These are phyloP conservation scores for Simplicillium sp. DNA, from an alignment of 2,329 filamentous ascomycete genomes.

Conservation along the genomic window DNA sequence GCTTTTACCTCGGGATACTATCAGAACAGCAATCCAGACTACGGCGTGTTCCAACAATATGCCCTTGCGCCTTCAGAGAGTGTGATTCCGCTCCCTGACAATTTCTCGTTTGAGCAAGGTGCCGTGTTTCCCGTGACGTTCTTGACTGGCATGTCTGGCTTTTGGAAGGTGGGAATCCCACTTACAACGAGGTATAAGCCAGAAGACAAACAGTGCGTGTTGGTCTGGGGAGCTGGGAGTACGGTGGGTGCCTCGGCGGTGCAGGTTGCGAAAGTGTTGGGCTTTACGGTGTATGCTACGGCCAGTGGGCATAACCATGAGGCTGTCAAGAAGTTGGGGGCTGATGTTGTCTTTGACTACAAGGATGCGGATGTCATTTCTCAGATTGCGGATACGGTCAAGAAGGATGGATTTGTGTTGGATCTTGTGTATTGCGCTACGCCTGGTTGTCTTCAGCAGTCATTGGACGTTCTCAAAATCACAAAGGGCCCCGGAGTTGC, in stretches of 20 bases:
- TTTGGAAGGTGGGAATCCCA: conserved; percentile 8
- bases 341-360: conserved; percentile 32
- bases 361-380: conserved; percentile 18
- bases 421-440: too few species aligned
- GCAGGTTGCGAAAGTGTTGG: conserved; percentile 23
- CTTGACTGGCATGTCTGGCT: background rate
- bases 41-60: conserved; percentile 14
- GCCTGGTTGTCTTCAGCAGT: too few species aligned
- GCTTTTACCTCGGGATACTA: background rate
- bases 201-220: conserved; percentile 14
- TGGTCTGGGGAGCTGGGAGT: conserved; percentile 35
- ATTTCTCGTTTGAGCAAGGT: conserved; percentile 12
- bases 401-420: conserved; percentile 19
- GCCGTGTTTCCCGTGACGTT: conserved; percentile 14
- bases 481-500: too few species aligned
- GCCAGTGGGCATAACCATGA: conserved; percentile 20
- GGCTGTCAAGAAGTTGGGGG: conserved; percentile 24
- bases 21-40: conserved; percentile 11
- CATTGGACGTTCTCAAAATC: too few species aligned
- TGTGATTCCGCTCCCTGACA: conserved; percentile 12
- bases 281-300: conserved; percentile 31
- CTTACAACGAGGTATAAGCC: background rate
- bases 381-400: conserved; percentile 24
- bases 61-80: conserved; percentile 8
- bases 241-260: conserved; percentile 35